These are phyloP conservation scores for Lactarius tabidus DNA, from an alignment of 768 basidiomycete genomes.

Conservation along the genomic window DNA sequence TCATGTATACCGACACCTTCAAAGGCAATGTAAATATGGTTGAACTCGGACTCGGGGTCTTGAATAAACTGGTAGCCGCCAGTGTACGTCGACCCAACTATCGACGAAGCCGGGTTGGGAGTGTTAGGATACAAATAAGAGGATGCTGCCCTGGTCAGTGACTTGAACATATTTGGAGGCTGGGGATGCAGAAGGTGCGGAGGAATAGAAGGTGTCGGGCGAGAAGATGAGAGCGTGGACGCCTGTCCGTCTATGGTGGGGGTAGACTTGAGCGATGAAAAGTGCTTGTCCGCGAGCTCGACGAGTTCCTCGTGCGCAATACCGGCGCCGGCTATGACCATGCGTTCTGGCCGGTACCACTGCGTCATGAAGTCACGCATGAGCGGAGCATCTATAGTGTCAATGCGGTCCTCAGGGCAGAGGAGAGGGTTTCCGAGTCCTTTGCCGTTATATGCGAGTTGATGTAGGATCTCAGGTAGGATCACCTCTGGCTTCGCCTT, in stretches of 20 bases:
- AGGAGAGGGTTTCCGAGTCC: slow-evolving; percentile 89
- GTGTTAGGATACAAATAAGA: slow-evolving; percentile 57
- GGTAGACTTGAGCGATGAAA: slow-evolving; percentile 56
- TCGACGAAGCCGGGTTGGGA: slow-evolving; percentile 16
- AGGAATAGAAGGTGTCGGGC: slow-evolving; percentile 34
- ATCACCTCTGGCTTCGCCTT: slow-evolving; percentile 88
- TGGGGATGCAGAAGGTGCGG: slow-evolving; percentile 54
- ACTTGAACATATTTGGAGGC: slow-evolving; percentile 55
- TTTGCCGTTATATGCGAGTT: slow-evolving; percentile 71
- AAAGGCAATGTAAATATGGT: slow-evolving; percentile 90
- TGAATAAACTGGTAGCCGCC: slow-evolving; percentile 77
- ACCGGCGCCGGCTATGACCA: slow-evolving; percentile 94
- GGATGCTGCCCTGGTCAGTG: slow-evolving; percentile 71
- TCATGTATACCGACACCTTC: slow-evolving; percentile 91
- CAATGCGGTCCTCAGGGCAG: slow-evolving; percentile 81
- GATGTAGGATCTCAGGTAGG: slow-evolving; percentile 87
- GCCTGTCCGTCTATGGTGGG: slow-evolving; percentile 28
- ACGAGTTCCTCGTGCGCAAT: slow-evolving; percentile 89
- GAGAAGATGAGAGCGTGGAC: slow-evolving; percentile 31
- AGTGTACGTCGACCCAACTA: slow-evolving; percentile 54
- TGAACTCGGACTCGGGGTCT: slow-evolving; percentile 65
- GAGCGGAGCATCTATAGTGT: slow-evolving; percentile 54
- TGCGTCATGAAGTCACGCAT: slow-evolving; percentile 63
- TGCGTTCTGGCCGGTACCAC: slow-evolving; percentile 92
- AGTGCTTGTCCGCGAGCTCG: slow-evolving; percentile 77